Percentiles rank a stretch among this genome's conserved stretches.
phyloP scores from a whole-genome alignment of 768 basidiomycete genomes.

The Cystofilobasidium capitatum region DNA sequence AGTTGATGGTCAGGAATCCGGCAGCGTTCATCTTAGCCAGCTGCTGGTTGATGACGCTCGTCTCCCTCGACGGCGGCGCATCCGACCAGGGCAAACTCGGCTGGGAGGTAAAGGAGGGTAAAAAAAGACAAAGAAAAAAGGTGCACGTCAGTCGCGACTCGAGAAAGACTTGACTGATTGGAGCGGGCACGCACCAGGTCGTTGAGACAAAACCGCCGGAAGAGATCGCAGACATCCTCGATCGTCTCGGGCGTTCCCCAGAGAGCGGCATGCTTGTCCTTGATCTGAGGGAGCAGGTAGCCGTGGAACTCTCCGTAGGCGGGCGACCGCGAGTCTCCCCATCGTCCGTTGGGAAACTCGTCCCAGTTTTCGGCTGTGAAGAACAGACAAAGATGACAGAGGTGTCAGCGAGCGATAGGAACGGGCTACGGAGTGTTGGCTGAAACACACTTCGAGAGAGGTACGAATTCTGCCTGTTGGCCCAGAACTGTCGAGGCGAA shows the following conservation, averaged over 20 bases:
- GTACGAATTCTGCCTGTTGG: conserved; percentile 90
- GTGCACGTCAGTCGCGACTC: not conserved
- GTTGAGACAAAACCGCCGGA: conserved; percentile 39
- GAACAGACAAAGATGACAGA: not conserved
- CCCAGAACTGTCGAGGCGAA: conserved; percentile 42
- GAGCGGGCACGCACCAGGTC: conserved; percentile 30
- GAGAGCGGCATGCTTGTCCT: conserved; percentile 35
- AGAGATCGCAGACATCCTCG: conserved; percentile 35
- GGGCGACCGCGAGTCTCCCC: conserved; percentile 92
- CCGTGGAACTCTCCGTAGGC: conserved; percentile 98
- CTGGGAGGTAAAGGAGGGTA: not conserved
- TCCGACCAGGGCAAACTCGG: conserved; percentile 39
- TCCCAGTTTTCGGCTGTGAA: conserved; percentile 80
- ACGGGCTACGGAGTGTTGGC: not conserved
- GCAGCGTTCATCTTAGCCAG: conserved; percentile 64
- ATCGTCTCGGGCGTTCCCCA: conserved; percentile 36
- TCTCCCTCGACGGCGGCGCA: conserved; percentile 40
- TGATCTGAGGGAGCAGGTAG: conserved; percentile 25
- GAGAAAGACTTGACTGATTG: not conserved
- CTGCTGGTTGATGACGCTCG: conserved; percentile 39
- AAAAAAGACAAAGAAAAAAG: not conserved
- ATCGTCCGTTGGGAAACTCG: conserved; percentile 97
- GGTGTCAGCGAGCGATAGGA: not conserved
- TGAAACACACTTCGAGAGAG: conserved; percentile 60
- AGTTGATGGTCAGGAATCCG: conserved; percentile 95